A percentile compares a stretch with the other conserved stretches of the same genome.
Evolutionary conservation across 371 early-diverging fungal genomes (phyloP).

Genomic region (Blastocladiella emersonii): DNA sequence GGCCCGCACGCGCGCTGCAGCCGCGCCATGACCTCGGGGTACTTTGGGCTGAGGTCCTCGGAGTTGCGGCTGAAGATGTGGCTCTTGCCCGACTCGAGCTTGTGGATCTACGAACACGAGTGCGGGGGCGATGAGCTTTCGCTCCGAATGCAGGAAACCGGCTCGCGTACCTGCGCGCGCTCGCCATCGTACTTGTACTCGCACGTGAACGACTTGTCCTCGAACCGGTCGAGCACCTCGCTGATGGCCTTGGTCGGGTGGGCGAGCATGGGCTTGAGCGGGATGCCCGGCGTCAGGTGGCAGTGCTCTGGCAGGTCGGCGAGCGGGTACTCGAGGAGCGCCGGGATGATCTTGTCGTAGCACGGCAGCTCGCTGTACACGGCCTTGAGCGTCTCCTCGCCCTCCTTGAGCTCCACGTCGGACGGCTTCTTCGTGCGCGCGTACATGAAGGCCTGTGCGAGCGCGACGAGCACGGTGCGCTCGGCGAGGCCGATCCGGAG

Average conservation of each 20-base stretch:
- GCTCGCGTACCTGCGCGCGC: conserved; percentile 84
- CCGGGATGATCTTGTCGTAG: conserved; percentile 78
- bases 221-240: conserved; percentile 89
- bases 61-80: conserved; percentile 92
- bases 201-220: conserved; percentile 80
- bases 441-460: conserved; percentile 63
- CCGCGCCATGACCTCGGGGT: conserved; percentile 78
- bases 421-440: conserved; percentile 29
- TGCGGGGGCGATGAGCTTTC: neutral
- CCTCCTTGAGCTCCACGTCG: conserved; percentile 43
- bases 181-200: conserved; percentile 99
- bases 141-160: neutral
- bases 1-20: conserved; percentile 35
- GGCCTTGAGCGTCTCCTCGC: conserved; percentile 65
- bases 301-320: conserved; percentile 50
- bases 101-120: conserved; percentile 51
- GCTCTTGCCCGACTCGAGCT: conserved; percentile 51
- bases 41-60: conserved; percentile 91
- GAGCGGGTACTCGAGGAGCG: conserved; percentile 61
- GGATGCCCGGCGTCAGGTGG: conserved; percentile 88
- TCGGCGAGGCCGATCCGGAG: conserved; percentile 96
- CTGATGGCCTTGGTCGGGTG: conserved; percentile 93
- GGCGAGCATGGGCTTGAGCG: conserved; percentile 99
- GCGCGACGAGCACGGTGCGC: conserved; percentile 75
- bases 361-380: conserved; percentile 83